Evolutionary conservation across 495 filamentous ascomycete species (phyloP).

Genomic region (Neurospora sp.): DNA sequence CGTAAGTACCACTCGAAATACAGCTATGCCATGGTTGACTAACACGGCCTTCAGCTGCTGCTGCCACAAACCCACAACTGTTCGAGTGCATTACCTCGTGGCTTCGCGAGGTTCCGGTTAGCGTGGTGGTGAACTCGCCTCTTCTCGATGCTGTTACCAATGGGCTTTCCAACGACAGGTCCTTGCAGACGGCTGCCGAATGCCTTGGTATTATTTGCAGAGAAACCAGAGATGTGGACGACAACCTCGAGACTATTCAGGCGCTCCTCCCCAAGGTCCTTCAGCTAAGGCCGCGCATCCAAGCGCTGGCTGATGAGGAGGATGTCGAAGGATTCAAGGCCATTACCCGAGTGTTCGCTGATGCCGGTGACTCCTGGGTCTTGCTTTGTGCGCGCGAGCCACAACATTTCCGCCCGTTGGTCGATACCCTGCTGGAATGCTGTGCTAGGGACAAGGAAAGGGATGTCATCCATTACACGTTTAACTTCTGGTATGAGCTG

Average conservation of each 20-base stretch:
- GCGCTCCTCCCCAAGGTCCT: conserved; percentile 76
- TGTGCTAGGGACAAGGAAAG: conserved; percentile 75
- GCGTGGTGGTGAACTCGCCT: conserved; percentile 73
- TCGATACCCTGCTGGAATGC: conserved; percentile 85
- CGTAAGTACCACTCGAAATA: conserved; percentile 40
- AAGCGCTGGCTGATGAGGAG: conserved; percentile 61
- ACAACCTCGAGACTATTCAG: conserved; percentile 68
- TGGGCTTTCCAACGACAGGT: conserved; percentile 60
- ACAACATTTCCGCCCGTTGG: conserved; percentile 68
- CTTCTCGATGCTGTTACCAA: conserved; percentile 72
- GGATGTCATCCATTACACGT: conserved; percentile 84
- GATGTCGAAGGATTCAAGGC: conserved; percentile 85
- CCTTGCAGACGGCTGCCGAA: conserved; percentile 86
- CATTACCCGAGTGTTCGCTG: conserved; percentile 78
- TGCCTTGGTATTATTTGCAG: conserved; percentile 83
- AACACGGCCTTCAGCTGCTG: conserved; percentile 33
- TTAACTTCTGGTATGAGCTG: conserved; percentile 96
- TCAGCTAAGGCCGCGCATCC: conserved; percentile 68
- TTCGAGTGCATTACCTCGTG: conserved; percentile 94
- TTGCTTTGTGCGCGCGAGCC: conserved; percentile 80
- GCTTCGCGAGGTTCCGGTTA: conserved; percentile 81
- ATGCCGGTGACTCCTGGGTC: conserved; percentile 91
- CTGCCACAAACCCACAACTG: conserved; percentile 79
- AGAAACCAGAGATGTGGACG: conserved; percentile 90
- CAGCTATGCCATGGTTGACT: neutral